Evolutionary conservation across 257 asterid genomes (phyloP).

Genomic region (Solanum bukasovii): DNA sequence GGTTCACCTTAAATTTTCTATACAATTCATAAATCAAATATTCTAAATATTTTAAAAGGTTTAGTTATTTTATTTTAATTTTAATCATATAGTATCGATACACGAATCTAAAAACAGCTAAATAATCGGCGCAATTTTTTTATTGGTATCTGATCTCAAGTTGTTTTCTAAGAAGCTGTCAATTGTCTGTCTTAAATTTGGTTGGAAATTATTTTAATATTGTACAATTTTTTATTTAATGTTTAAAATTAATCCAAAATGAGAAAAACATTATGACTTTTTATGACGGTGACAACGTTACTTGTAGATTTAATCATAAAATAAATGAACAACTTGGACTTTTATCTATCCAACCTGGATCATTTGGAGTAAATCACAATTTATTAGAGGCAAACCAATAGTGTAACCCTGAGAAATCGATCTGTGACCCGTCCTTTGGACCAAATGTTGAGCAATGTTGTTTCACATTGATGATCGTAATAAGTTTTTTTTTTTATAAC

Average conservation of each 20-base stretch:
- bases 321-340: neutral
- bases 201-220: neutral
- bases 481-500: too few species aligned
- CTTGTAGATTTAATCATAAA: neutral
- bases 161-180: slow-evolving; percentile 3
- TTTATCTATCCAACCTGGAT: neutral
- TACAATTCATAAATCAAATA: neutral
- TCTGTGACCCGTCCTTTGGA: too few species aligned
- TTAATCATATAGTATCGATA: neutral
- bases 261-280: neutral
- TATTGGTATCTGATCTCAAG: neutral
- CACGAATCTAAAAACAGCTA: neutral
- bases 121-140: neutral
- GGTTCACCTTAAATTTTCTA: neutral
- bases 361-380: neutral
- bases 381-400: neutral
- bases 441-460: neutral
- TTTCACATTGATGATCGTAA: too few species aligned
- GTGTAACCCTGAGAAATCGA: too few species aligned
- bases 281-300: neutral
- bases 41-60: neutral
- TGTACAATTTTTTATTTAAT: neutral
- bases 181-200: neutral
- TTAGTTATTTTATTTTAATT: neutral
- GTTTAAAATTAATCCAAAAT: neutral